phyloP scores from a whole-genome alignment of 2,329 filamentous ascomycete species.

The Emmonsiellopsis sp. region DNA sequence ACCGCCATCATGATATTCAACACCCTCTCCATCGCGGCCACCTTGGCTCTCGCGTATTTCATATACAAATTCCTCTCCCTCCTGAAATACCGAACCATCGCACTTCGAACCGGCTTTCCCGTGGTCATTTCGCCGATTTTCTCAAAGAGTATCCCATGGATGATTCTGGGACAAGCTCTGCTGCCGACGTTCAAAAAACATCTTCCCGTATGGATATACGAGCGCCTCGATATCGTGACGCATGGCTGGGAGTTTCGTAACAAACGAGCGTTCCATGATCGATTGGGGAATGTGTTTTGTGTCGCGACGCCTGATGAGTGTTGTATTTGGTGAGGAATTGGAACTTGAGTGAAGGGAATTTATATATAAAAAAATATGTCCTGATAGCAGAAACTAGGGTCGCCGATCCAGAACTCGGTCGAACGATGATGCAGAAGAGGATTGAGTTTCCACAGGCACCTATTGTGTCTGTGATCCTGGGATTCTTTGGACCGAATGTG shows the following conservation, averaged over 20 bases:
- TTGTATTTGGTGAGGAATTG: constrained; percentile 10
- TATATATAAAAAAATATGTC: too few relatives aligned
- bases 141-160: constrained; percentile 18
- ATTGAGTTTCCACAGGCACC: constrained; percentile 27
- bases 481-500: constrained; percentile 28
- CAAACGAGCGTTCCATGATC: constrained; percentile 18
- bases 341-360: too few relatives aligned
- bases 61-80: constrained; percentile 6
- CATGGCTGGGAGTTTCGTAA: constrained; percentile 28
- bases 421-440: constrained; percentile 22
- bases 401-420: constrained; percentile 24
- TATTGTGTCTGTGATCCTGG: constrained; percentile 20
- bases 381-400: constrained; percentile 10
- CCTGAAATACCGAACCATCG: constrained; percentile 17
- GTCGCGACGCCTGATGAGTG: constrained; percentile 22
- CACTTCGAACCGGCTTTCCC: constrained; percentile 19
- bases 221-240: constrained; percentile 18
- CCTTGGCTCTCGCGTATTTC: background rate
- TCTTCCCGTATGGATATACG: constrained; percentile 18
- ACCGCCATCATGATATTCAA: background rate
- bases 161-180: constrained; percentile 18
- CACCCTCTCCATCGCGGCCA: background rate
- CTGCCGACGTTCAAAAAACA: constrained; percentile 15
- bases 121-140: constrained; percentile 16
- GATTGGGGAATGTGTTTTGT: constrained; percentile 21